phyloP scores from a whole-genome alignment of 192 early-diverging fungal genomes.

The Dispira simplex region DNA sequence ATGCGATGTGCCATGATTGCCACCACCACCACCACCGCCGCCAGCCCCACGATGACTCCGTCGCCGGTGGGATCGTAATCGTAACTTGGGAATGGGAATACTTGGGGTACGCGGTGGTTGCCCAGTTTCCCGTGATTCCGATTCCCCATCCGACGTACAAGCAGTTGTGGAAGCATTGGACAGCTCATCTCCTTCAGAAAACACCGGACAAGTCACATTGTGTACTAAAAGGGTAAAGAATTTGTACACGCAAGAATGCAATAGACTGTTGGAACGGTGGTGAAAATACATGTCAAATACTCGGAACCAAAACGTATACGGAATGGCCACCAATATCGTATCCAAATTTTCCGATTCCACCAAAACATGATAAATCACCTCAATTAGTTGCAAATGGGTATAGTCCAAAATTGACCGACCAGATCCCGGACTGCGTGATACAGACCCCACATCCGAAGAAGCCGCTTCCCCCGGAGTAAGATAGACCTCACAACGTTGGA shows the following conservation, averaged over 20 bases:
- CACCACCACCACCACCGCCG: no score
- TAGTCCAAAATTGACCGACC: background rate
- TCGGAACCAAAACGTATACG: background rate
- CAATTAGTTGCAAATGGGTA: slow-evolving; percentile 1
- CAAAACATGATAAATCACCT: slow-evolving; percentile 6
- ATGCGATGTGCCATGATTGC: background rate
- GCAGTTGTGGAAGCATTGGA: no score
- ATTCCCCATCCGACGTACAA: no score
- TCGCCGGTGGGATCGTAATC: no score
- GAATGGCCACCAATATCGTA: background rate
- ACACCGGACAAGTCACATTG: no score
- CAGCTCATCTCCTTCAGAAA: no score
- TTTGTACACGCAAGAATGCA: slow-evolving; percentile 2
- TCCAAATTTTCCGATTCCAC: slow-evolving; percentile 2
- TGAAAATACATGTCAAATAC: background rate
- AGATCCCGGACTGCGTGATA: background rate
- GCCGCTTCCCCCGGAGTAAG: background rate
- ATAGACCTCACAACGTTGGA: background rate
- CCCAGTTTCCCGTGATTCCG: no score
- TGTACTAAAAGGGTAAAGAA: background rate
- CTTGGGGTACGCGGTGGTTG: no score
- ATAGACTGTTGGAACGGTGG: slow-evolving; percentile 5
- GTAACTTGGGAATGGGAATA: no score
- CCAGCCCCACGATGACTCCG: no score
- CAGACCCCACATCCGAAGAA: background rate